A percentile compares a stretch with the other conserved stretches of the same genome.
Conservation (phyloP, 2,329 filamentous ascomycete species). For the Alternaria alternata region DNA sequence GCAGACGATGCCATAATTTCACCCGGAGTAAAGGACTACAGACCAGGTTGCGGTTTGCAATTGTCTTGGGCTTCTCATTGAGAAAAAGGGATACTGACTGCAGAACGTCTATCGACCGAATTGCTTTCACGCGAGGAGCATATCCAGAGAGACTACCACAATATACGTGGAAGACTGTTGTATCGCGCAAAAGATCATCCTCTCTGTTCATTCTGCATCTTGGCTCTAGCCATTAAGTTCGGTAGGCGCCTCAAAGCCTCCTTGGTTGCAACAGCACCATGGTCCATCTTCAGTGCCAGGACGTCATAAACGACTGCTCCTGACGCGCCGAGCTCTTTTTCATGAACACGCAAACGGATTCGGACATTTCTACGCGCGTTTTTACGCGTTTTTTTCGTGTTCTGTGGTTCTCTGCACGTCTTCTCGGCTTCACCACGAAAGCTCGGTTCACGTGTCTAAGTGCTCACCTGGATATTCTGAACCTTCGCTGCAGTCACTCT, state of each 20-base stretch:
- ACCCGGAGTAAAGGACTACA: no score
- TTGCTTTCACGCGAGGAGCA: not conserved
- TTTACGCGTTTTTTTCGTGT: constrained; percentile 2
- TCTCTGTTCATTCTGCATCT: not conserved
- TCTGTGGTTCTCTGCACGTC: not conserved
- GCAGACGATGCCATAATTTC: no score
- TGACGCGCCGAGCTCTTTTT: not conserved
- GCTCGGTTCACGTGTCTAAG: constrained; percentile 7
- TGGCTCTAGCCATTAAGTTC: not conserved
- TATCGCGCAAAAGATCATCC: not conserved
- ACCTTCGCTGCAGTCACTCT: constrained; percentile 4
- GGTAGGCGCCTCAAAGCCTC: not conserved
- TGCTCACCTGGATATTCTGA: not conserved
- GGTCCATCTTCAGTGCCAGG: not conserved
- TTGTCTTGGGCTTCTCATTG: no score
- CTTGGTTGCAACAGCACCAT: not conserved
- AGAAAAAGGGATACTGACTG: no score
- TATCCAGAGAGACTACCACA: not conserved
- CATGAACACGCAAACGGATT: not conserved
- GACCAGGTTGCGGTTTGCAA: no score
- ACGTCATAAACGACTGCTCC: not conserved
- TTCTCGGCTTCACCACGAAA: constrained; percentile 16
- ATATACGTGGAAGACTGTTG: not conserved
- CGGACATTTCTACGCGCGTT: not conserved
- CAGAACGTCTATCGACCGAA: no score